These are phyloP conservation scores for Debaryomyces nepalensis DNA, from an alignment of 1,139 yeast species.

Conservation along the genomic window DNA sequence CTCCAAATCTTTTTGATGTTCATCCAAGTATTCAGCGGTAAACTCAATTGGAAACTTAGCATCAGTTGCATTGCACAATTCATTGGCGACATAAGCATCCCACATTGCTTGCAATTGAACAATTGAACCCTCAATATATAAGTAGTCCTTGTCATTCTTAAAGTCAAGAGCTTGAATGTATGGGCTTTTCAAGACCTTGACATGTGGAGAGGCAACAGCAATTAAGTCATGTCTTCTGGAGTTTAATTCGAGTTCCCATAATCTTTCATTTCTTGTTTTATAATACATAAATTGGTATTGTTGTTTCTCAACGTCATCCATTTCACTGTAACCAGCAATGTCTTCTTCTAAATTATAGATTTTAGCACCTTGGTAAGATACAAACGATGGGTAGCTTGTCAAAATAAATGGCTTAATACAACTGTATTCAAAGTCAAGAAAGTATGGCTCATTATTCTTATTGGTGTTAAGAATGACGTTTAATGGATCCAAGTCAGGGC, in stretches of 20 bases:
- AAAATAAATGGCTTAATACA: slow-evolving; percentile 80
- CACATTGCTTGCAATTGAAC: slow-evolving; percentile 78
- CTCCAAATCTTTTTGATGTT: slow-evolving; percentile 61
- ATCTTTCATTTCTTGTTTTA: slow-evolving; percentile 87
- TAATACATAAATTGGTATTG: slow-evolving; percentile 85
- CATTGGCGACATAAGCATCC: slow-evolving; percentile 68
- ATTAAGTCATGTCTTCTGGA: slow-evolving; percentile 66
- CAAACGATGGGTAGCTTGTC: slow-evolving; percentile 78
- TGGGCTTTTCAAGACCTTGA: slow-evolving; percentile 68
- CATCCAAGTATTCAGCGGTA: slow-evolving; percentile 56
- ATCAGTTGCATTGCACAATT: slow-evolving; percentile 52
- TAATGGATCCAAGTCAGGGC: slow-evolving; percentile 90
- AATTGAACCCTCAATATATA: slow-evolving; percentile 67
- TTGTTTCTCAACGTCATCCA: slow-evolving; percentile 74
- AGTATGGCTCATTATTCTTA: slow-evolving; percentile 46
- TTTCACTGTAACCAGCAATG: slow-evolving; percentile 66
- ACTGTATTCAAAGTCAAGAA: slow-evolving; percentile 83
- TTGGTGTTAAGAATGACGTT: slow-evolving; percentile 62
- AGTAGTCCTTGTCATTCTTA: slow-evolving; percentile 64
- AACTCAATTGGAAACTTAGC: slow-evolving; percentile 63
- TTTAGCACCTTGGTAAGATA: slow-evolving; percentile 86
- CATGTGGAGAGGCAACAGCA: slow-evolving; percentile 78
- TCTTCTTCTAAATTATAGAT: slow-evolving; percentile 76
- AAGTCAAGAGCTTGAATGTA: slow-evolving; percentile 68
- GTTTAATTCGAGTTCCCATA: slow-evolving; percentile 82